Conservation (phyloP, 192 early-diverging fungal genomes). For the Oehlia diaphana region DNA sequence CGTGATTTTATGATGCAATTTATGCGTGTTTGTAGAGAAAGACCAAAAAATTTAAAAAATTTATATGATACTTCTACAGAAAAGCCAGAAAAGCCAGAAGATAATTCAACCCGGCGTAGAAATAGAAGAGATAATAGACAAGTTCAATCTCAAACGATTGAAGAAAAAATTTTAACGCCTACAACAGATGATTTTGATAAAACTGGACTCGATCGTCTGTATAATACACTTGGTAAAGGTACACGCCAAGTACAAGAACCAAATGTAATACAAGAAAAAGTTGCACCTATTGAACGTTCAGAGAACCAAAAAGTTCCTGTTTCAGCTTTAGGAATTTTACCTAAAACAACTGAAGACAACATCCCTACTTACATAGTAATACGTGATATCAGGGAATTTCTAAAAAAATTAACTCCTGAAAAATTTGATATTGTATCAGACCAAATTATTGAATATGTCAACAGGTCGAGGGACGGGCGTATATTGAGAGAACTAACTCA, state of each 20-base stretch:
- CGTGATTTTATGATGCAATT: slow-evolving; percentile 82
- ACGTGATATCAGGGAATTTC: slow-evolving; percentile 80
- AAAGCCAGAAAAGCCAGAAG: too few species aligned
- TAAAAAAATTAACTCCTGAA: slow-evolving; percentile 97
- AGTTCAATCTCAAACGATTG: background rate
- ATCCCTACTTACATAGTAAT: slow-evolving; percentile 58
- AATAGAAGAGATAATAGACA: too few species aligned
- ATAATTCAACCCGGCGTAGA: background rate
- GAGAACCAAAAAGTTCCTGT: slow-evolving; percentile 79
- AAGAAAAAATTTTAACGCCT: background rate
- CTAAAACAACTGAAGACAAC: slow-evolving; percentile 42
- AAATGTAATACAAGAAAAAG: slow-evolving; percentile 55
- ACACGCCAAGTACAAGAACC: slow-evolving; percentile 44
- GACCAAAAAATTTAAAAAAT: slow-evolving; percentile 54
- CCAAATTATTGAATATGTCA: slow-evolving; percentile 80
- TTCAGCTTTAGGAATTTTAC: slow-evolving; percentile 42
- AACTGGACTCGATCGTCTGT: slow-evolving; percentile 33
- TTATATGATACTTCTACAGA: slow-evolving; percentile 5
- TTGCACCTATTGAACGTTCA: slow-evolving; percentile 77
- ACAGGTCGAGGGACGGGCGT: slow-evolving; percentile 63
- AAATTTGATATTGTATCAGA: slow-evolving; percentile 86
- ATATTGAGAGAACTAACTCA: slow-evolving; percentile 81
- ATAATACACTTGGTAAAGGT: slow-evolving; percentile 48
- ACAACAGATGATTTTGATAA: slow-evolving; percentile 26
- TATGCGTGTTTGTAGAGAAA: slow-evolving; percentile 58